These are phyloP conservation scores for Coriolopsis trogii DNA, from an alignment of 1,284 basidiomycete species.

Conservation along the genomic window DNA sequence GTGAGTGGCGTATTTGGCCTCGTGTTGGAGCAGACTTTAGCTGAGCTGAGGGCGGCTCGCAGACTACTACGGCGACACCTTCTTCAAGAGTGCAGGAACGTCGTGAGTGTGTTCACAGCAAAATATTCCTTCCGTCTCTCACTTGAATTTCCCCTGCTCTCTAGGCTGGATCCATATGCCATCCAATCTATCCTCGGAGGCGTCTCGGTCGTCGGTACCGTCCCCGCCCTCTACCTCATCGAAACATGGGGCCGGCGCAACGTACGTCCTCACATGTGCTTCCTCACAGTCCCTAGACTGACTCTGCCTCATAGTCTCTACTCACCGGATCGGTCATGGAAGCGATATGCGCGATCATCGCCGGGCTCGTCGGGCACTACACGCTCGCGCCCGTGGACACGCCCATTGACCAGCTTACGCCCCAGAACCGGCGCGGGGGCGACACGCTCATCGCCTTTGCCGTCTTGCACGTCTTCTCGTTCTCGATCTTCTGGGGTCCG, in stretches of 20 bases:
- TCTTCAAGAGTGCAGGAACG: conserved; percentile 79
- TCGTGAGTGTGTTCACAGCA: conserved; percentile 39
- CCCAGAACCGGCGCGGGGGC: conserved; percentile 60
- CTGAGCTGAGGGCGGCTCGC: background rate
- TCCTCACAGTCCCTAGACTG: background rate
- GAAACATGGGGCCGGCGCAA: conserved; percentile 67
- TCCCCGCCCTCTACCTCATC: conserved; percentile 68
- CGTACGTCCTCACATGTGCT: conserved; percentile 38
- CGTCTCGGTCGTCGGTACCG: conserved; percentile 66
- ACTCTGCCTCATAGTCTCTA: conserved; percentile 46
- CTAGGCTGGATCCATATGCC: conserved; percentile 65
- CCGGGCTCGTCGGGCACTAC: conserved; percentile 74
- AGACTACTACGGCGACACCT: conserved; percentile 84
- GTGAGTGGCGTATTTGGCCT: conserved; percentile 39
- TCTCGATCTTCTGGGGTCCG: conserved; percentile 74
- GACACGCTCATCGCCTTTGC: conserved; percentile 76
- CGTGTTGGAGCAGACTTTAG: background rate
- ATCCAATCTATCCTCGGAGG: conserved; percentile 76
- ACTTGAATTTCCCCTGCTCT: background rate
- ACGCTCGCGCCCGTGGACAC: conserved; percentile 59
- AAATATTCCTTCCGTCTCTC: background rate
- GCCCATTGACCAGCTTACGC: conserved; percentile 47
- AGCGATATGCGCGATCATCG: conserved; percentile 65
- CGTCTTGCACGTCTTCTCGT: conserved; percentile 75
- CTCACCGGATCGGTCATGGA: conserved; percentile 69